Base-by-base conservation (phyloP, 202 grass and related monocot species). In the Setaria italica region DNA sequence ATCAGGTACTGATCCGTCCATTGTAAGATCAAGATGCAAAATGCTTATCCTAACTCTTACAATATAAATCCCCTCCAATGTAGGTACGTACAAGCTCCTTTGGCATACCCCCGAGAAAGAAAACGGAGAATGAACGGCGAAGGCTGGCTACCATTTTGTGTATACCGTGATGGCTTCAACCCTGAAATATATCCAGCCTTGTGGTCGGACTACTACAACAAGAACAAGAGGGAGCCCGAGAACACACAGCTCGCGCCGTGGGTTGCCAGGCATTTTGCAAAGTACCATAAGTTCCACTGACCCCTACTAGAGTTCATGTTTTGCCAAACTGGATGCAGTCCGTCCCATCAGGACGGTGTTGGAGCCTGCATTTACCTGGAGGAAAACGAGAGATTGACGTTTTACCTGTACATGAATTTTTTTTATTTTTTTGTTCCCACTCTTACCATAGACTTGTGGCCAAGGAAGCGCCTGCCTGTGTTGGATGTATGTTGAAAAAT, bases 241-340 rank as follows among this genome's bases (percentile, higher is more conserved):
- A 98, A 98, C 62, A 95, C 93, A 57, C 84, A 95, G 78, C 95
- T 94, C 11, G 95, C 95, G 1, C 95, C 95, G 0, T 98, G 95
- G 95, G 93, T 98, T 55, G 86, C 95, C 62, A 94, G 87, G 82
- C 92, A 95, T 89, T 98, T 91, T 66, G 86, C 49, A 0, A 95
- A 89, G 81, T 93, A 94, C 80, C 62, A 81, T 62, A 58, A 84
- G 25, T 83, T 83, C 9, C 81, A 78, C 84, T 86, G 58, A 86
- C 75, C 55, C 55, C 50, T 67, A 49, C 58, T 48, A 29, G 13
- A 65, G 10, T 11, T 55, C 55, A 54, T 50, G 4, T 66, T 81
- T 85, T 67, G 32, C 58, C 11, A n/a, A 59, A 88, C 32, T 67
- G 65, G 65, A 82, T 82, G 70, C 64, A 0, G 78, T 58, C 72